These are phyloP conservation scores for Pascua sp. DNA, from an alignment of 1,284 basidiomycete species.

Conservation along the genomic window DNA sequence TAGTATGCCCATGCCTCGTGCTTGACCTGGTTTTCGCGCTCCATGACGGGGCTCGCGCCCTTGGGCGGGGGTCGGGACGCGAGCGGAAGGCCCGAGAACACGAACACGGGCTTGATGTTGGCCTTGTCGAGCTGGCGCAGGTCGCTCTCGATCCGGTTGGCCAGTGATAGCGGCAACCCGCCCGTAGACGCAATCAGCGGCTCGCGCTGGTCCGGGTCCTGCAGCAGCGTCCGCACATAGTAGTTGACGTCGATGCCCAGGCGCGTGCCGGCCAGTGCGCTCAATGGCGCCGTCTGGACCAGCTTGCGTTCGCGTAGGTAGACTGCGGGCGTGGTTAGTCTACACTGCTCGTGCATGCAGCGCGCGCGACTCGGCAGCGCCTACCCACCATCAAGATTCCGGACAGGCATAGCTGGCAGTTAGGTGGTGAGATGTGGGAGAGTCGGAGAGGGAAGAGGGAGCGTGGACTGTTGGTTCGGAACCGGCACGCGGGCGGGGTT, in stretches of 20 bases:
- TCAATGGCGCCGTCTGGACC: slow-evolving; percentile 74
- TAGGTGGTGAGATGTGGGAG: background rate
- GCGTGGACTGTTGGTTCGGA: background rate
- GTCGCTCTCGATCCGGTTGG: slow-evolving; percentile 83
- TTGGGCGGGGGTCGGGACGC: slow-evolving; percentile 57
- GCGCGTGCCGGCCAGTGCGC: slow-evolving; percentile 81
- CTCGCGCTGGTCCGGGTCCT: slow-evolving; percentile 71
- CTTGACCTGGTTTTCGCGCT: slow-evolving; percentile 43
- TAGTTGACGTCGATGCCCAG: slow-evolving; percentile 94
- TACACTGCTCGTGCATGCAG: background rate
- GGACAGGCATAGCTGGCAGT: slow-evolving; percentile 30
- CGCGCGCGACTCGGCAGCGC: no score
- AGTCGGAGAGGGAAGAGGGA: no score
- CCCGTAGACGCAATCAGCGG: slow-evolving; percentile 91
- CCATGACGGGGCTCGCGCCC: slow-evolving; percentile 60
- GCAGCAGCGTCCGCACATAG: slow-evolving; percentile 78
- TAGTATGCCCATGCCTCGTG: slow-evolving; percentile 84
- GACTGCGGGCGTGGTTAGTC: slow-evolving; percentile 52
- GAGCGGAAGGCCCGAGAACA: slow-evolving; percentile 77
- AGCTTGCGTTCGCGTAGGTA: slow-evolving; percentile 85
- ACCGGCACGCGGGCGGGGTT: no score
- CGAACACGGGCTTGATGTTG: slow-evolving; percentile 94
- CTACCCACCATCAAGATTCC: slow-evolving; percentile 40
- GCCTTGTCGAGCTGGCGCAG: slow-evolving; percentile 83
- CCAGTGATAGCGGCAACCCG: slow-evolving; percentile 81